These are phyloP conservation scores for Colletotrichum spaethianum DNA, from an alignment of 2,329 filamentous ascomycete species.

Conservation along the genomic window DNA sequence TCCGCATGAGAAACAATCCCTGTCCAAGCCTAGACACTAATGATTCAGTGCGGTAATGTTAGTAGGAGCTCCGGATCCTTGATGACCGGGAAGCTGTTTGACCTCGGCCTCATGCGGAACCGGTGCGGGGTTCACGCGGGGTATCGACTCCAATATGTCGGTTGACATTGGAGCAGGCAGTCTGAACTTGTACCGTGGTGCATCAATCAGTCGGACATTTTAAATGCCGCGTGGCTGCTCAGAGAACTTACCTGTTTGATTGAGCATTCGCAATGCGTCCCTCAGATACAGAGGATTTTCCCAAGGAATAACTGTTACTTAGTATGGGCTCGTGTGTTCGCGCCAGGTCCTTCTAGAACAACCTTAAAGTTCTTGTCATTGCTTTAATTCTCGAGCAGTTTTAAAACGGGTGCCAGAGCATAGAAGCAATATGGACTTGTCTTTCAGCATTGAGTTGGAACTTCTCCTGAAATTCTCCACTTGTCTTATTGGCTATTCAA, in stretches of 20 bases:
- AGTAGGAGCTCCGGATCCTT: not conserved
- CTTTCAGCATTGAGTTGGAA: too few species aligned
- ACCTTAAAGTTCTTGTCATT: too few species aligned
- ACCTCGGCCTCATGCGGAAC: constrained; percentile 22
- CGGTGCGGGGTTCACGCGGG: constrained; percentile 22
- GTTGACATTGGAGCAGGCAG: not conserved
- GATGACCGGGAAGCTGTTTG: not conserved
- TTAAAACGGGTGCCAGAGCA: too few species aligned
- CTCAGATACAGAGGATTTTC: not conserved
- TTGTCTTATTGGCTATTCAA: too few species aligned
- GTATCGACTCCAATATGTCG: not conserved
- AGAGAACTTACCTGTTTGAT: not conserved
- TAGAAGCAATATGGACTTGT: too few species aligned
- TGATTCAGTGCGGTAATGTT: not conserved
- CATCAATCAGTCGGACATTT: not conserved
- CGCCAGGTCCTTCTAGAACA: too few species aligned
- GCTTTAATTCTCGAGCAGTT: too few species aligned
- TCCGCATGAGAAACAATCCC: not conserved
- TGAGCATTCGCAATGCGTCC: not conserved
- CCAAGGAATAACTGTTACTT: too few species aligned
- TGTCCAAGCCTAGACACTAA: not conserved
- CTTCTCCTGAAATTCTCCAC: too few species aligned
- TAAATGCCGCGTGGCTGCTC: not conserved
- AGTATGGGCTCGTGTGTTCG: too few species aligned
- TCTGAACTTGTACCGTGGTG: not conserved